phyloP scores from a whole-genome alignment of 768 basidiomycete genomes.

The Kwoniella sp. region DNA sequence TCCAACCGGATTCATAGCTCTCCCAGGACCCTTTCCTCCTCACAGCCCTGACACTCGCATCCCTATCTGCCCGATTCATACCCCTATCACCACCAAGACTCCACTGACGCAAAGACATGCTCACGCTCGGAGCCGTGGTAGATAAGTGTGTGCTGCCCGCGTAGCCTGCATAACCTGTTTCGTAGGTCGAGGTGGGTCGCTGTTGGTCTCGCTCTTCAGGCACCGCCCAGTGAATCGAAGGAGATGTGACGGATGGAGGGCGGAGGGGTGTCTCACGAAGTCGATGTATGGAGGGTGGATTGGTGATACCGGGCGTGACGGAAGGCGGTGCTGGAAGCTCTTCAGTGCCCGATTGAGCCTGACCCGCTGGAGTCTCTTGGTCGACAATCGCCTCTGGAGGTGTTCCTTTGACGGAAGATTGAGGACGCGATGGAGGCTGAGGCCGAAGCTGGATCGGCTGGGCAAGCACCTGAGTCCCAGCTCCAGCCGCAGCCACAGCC shows the following conservation, averaged over 20 bases:
- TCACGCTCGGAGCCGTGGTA: conserved; percentile 14
- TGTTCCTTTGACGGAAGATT: not conserved
- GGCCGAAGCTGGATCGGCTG: not conserved
- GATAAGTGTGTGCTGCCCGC: conserved; percentile 2
- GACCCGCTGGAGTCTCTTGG: no score
- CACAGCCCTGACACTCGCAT: conserved; percentile 87
- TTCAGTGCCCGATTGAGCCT: not conserved
- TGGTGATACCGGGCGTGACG: not conserved
- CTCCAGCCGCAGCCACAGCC: not conserved
- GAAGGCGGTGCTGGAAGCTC: not conserved
- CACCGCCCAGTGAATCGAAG: conserved; percentile 21
- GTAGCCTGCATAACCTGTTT: not conserved
- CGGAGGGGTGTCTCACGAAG: not conserved
- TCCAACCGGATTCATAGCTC: conserved; percentile 67
- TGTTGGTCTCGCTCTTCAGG: conserved; percentile 13
- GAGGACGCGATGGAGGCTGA: not conserved
- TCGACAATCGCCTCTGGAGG: no score
- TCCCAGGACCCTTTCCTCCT: conserved; percentile 89
- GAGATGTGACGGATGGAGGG: conserved; percentile 13
- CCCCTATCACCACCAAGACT: conserved; percentile 5
- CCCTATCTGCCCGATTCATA: conserved; percentile 61
- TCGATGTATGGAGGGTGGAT: conserved; percentile 8
- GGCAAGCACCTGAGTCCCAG: not conserved
- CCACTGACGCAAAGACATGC: conserved; percentile 18
- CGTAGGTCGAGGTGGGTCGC: not conserved